Base-by-base conservation (phyloP, 805 yeast genomes). In the Grigorovia humatica region DNA sequence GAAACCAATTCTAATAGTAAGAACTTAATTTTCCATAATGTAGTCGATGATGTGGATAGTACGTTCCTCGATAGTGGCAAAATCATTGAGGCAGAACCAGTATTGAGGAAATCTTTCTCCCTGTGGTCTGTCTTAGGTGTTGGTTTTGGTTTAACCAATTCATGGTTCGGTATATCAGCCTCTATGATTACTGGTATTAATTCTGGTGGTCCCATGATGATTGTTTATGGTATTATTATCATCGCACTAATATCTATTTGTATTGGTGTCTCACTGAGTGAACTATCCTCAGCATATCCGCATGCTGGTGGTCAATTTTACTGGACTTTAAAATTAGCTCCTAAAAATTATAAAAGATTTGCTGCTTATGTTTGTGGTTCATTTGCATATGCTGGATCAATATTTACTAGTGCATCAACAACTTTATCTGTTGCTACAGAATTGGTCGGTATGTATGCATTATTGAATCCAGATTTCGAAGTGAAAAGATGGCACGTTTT, bases 101-200 rank as follows among this genome's bases (percentile, higher is more conserved):
- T 61, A 41, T 51, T 68, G 54, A 57, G 71, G 42, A 72, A 73
- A 59, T 66, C 70, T n/a, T 78, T 78, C 53, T 70, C 79, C 0
- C 59, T 74, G 4, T 66, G 77, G 70, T 74, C 82, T 7, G 68
- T 80, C 19, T 66, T 80, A 38, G 84, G 83, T 47, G 80, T 79
- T 27, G 84, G 83, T 2, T 80, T 80, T 57, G 83, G 83, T 18
- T 62, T 80, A 51, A 80, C 84, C 15, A 80, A 80, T 62, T 77
- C 83, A 3, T 80, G 84, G 84, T 78, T 76, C 57, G 84, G 84
- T 54, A 77, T 80, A 19, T 76, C 82, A n/a, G 78, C 81, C 1
- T 74, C 82, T 1, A 70, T 80, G 68, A 70, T 76, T 40, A 74
- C 82, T 1, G 81, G 83, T 62, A 77, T 80, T 30, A 61, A 72